Evolutionary conservation across 495 filamentous ascomycete genomes (phyloP).

Genomic region (Hyaloscypha variabilis): DNA sequence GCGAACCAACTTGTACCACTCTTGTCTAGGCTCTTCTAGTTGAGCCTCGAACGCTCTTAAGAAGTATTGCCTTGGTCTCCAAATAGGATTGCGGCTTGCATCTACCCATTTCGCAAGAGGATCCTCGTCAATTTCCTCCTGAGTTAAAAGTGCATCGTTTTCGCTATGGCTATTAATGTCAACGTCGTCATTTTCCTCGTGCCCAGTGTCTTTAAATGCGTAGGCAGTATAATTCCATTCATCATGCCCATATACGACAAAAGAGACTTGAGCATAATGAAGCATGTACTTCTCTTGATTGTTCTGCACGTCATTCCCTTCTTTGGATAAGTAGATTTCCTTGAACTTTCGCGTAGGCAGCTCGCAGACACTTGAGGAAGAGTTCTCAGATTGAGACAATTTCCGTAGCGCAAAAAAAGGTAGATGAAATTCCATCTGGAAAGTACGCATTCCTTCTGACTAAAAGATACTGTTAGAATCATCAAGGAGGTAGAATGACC

Average conservation of each 20-base stretch:
- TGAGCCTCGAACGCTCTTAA: not conserved
- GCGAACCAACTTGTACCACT: slow-evolving; percentile 1
- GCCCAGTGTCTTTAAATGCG: slow-evolving; percentile 5
- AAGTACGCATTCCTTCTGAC: not conserved
- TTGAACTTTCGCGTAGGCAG: not conserved
- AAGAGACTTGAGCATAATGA: slow-evolving; percentile 1
- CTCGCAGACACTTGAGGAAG: not conserved
- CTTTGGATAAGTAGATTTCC: not conserved
- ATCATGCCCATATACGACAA: slow-evolving; percentile 2
- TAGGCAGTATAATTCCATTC: slow-evolving; percentile 7
- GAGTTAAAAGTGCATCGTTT: not conserved
- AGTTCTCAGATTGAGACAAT: not conserved
- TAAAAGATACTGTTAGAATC: not conserved
- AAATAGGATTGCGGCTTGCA: slow-evolving; percentile 13
- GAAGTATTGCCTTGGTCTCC: slow-evolving; percentile 14
- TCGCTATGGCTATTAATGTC: slow-evolving; percentile 5
- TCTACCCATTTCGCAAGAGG: slow-evolving; percentile 3
- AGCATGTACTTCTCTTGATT: slow-evolving; percentile 7
- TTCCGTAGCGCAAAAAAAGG: slow-evolving; percentile 11
- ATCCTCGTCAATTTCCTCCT: slow-evolving; percentile 5
- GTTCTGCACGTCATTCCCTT: not conserved
- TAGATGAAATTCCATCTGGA: slow-evolving; percentile 20
- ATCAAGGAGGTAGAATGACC: not conserved
- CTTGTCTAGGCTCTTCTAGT: not conserved
- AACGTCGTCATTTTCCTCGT: not conserved